Base-by-base conservation (phyloP, 768 basidiomycete species). In the Tephrocybe sp. region DNA sequence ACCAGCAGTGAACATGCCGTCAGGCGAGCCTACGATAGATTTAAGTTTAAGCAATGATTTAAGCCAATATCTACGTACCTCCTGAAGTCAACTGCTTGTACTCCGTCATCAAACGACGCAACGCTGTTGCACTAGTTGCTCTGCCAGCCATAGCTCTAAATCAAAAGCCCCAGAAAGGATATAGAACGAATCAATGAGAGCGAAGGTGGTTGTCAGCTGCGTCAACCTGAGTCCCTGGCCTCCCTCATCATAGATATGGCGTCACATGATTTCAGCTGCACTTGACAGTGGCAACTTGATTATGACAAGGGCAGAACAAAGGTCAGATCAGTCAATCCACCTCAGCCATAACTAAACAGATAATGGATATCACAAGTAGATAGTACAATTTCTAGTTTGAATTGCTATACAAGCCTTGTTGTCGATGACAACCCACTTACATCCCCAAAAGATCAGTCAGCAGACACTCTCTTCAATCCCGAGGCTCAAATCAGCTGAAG, bases 1-100 rank as follows among this genome's bases (percentile, higher is more conserved):
- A 80, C 87, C 92, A 53, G 95, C 94, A 43, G 94, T 96, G 65
- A 97, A 97, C 93, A 98, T 97, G 49, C 86, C 89, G 68, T 98
- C 95, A 5, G 91, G 89, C 13, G 90, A 85, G 57, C 89, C 89
- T 89, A 56, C 44, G 43, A 59, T 41, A 33, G 49, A 33, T 34
- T 34, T 48, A 36, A 38, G 42, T 38, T 23, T n/a, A n/a, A n/a
- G 32, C 33, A 20, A 55, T n/a, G 20, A 38, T 32, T 44, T n/a
- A 41, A 22, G 43, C 38, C 19, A 36, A n/a, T 19, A 39, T 20
- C 22, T 31, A 48, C 72, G 53, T 56, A 87, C 86, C 89, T 72
- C 85, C 84, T 7, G 91, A 74, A 1, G 87, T 89, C 62, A 92
- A 77, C 58, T 89, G 89, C 66, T 85, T 89, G 75, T 92, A 92